Conservation (phyloP, 257 asterid genomes). For the Plectranthus barbatus region DNA sequence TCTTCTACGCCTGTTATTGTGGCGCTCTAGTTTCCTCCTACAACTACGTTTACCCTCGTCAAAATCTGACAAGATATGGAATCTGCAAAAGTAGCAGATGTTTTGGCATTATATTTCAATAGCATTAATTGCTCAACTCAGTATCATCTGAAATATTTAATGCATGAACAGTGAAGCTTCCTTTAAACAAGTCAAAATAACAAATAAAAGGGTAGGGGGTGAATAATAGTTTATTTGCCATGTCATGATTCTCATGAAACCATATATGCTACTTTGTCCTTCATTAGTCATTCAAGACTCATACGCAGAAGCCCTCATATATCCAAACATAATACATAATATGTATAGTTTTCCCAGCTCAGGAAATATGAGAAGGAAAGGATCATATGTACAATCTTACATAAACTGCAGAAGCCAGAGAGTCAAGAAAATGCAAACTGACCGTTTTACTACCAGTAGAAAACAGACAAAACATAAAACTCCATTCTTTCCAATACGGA, state of each 20-base stretch:
- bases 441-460: background rate
- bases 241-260: background rate
- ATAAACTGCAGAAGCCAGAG: background rate
- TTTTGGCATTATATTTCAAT: background rate
- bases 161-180: background rate
- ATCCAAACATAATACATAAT: background rate
- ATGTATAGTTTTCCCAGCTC: background rate
- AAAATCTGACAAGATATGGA: constrained; percentile 73
- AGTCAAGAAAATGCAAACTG: background rate
- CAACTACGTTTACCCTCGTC: constrained; percentile 93
- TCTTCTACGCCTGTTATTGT: constrained; percentile 77
- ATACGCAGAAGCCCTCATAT: background rate
- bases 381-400: background rate
- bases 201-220: background rate
- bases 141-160: background rate
- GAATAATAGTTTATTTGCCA: background rate
- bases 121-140: background rate
- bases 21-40: constrained; percentile 84
- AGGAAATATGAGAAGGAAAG: background rate
- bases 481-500: too few species aligned
- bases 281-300: background rate
- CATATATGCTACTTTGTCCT: background rate
- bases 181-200: background rate
- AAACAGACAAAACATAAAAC: background rate
- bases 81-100: constrained; percentile 39